phyloP scores from a whole-genome alignment of 345 rosid genomes.

The Hibiscus trionum region DNA sequence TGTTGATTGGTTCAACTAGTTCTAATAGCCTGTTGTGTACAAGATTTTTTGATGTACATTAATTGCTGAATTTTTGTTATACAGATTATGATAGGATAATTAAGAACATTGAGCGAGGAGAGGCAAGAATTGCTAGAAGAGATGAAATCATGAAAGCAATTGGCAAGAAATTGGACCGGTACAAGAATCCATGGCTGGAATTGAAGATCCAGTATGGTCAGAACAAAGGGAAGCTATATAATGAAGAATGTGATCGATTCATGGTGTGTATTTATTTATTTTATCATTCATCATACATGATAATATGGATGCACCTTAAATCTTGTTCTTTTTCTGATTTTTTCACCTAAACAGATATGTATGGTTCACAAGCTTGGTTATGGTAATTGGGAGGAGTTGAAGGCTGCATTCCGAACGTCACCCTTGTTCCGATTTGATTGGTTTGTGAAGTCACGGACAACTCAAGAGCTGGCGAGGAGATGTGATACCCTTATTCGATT shows the following conservation, averaged over 20 bases:
- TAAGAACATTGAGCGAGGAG: conserved; percentile 97
- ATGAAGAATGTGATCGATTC: conserved; percentile 66
- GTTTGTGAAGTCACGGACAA: conserved; percentile 93
- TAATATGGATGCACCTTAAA: not conserved
- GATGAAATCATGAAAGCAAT: conserved; percentile 99
- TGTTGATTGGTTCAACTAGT: not conserved
- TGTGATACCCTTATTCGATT: conserved; percentile 89
- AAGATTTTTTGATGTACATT: not conserved
- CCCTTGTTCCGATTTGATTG: conserved; percentile 88
- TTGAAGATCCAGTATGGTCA: conserved; percentile 97
- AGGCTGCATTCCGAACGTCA: conserved; percentile 80
- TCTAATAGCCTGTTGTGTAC: not conserved
- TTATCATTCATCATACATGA: not conserved
- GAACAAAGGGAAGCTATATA: conserved; percentile 93
- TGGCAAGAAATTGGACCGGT: conserved; percentile 94
- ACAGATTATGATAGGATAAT: conserved; percentile 91
- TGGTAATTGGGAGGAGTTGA: conserved; percentile 99
- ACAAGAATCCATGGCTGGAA: conserved; percentile 97
- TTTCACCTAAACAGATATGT: conserved; percentile 55
- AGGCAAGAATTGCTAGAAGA: conserved; percentile 89
- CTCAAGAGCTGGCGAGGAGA: conserved; percentile 93
- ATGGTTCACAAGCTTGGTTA: conserved; percentile 97
- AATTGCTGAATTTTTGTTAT: not conserved
- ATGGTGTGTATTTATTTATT: not conserved
- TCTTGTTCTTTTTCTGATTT: conserved; percentile 22